A percentile compares a stretch with the other conserved stretches of the same genome.
phyloP scores from a whole-genome alignment of 2,329 filamentous ascomycete genomes.

The Aurifilum marmelostoma region DNA sequence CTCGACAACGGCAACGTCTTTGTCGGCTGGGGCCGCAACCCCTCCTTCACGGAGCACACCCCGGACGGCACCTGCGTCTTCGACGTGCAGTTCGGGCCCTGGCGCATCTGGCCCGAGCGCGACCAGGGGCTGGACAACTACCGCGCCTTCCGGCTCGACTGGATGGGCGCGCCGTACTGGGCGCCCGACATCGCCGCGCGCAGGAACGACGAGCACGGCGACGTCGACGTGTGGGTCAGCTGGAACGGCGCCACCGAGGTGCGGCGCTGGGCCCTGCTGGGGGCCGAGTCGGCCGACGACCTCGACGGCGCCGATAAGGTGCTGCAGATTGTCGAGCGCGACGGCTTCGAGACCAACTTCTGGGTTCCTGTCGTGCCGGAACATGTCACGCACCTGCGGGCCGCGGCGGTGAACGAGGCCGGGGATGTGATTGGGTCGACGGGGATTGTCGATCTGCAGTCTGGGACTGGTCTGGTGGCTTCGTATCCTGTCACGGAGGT shows the following conservation, averaged over 20 bases:
- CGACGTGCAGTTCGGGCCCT: conserved; percentile 45
- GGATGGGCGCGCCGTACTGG: conserved; percentile 34
- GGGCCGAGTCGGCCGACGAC: neutral
- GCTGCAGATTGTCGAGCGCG: neutral
- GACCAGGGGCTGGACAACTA: conserved; percentile 28
- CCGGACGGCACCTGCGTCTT: conserved; percentile 44
- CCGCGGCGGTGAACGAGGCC: conserved; percentile 26
- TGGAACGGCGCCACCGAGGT: conserved; percentile 41
- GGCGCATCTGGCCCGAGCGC: conserved; percentile 30
- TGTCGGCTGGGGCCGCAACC: conserved; percentile 51
- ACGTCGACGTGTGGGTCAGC: conserved; percentile 35
- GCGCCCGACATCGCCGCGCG: conserved; percentile 31
- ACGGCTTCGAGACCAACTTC: conserved; percentile 13
- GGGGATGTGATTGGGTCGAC: conserved; percentile 28
- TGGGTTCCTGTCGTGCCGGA: neutral
- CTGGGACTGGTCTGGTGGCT: neutral
- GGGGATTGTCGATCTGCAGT: conserved; percentile 21
- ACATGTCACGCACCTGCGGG: conserved; percentile 22
- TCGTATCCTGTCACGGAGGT: conserved; percentile 14
- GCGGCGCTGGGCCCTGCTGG: conserved; percentile 23
- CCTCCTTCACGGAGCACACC: conserved; percentile 50
- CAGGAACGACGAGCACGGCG: conserved; percentile 29
- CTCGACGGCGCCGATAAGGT: neutral
- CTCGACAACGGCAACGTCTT: conserved; percentile 44
- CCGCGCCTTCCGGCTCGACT: conserved; percentile 34